Base-by-base conservation (phyloP, 208 protist species). In the Leishmania turanica region DNA sequence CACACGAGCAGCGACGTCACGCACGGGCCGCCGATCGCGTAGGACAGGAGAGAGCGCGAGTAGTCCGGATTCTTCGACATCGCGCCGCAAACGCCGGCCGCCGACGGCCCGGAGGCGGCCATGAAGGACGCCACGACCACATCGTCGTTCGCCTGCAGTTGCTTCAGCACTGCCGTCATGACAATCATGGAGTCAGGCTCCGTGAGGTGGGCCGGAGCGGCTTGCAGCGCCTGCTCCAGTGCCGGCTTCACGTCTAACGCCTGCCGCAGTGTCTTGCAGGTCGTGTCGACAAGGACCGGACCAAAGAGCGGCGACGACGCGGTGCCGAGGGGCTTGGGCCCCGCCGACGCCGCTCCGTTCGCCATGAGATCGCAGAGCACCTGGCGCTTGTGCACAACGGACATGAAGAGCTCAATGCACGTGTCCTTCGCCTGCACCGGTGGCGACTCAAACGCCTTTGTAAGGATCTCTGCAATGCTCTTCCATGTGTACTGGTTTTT, bases 281-380 rank as follows among this genome's bases (percentile, higher is more conserved):
- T 74, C 31, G 80, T 82, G 49, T 83, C 84, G 69, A 80, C 51
- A 69, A 86, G 56, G 9, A 90, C 62, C 5, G 88, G 85, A 21
- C 91, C 91, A 71, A 90, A 91, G 13, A 95, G 47, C 31, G 91
- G 89, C 34, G 91, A 95, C 19, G 84, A 87, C 27, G 85, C 86
- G 21, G 91, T 83, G 42, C 42, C 75, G 64, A 95, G 68, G 31
- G 77, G 75, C 64, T 87, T 83, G n/a, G 81, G 45, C 11, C 34
- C 64, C 60, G 47, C 64, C n/a, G 76, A 71, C n/a, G 72, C 40
- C n/a, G 68, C 58, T 21, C 47, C 58, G 51, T 53, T 74, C n/a
- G 53, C 72, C 62, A 95, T 73, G 69, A 90, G 58, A 77, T 95
- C 91, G n/a, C 75, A 77, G 45, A 95, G 83, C 34, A 93, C 86